These are phyloP conservation scores for Ceratocystis alfenasii DNA, from an alignment of 2,329 filamentous ascomycete species.

Conservation along the genomic window DNA sequence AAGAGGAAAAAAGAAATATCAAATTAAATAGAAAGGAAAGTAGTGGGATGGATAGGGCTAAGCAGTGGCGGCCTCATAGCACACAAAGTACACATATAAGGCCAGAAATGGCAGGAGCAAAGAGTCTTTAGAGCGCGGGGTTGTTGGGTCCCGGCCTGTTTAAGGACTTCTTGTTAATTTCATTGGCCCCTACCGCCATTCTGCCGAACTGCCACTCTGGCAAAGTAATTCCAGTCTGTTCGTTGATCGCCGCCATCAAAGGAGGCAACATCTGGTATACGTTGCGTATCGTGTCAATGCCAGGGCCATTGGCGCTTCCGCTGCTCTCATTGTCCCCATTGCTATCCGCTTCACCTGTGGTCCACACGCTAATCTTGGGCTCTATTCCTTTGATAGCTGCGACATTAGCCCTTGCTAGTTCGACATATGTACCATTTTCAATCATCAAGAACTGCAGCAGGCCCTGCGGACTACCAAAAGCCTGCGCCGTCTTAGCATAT, in stretches of 20 bases:
- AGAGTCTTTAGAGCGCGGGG: background rate
- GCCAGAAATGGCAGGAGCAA: background rate
- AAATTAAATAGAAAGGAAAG: background rate
- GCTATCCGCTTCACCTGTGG: constrained; percentile 50
- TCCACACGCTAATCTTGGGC: constrained; percentile 88
- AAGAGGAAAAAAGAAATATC: background rate
- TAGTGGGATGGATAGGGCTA: background rate
- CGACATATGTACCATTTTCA: constrained; percentile 65
- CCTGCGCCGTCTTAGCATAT: constrained; percentile 58
- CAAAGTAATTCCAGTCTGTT: constrained; percentile 73
- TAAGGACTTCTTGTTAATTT: constrained; percentile 24
- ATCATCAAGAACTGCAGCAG: constrained; percentile 82
- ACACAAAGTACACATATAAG: background rate
- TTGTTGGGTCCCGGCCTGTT: background rate
- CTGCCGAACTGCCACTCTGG: constrained; percentile 62
- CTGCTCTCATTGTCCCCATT: constrained; percentile 27
- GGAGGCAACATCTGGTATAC: constrained; percentile 77
- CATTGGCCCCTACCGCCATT: constrained; percentile 28
- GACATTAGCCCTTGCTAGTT: constrained; percentile 67
- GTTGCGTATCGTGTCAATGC: constrained; percentile 58
- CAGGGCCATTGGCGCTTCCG: constrained; percentile 25
- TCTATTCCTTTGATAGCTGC: constrained; percentile 62
- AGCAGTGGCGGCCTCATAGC: background rate
- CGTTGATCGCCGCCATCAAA: constrained; percentile 71
- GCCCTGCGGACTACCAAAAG: constrained; percentile 66